Percentiles rank a stretch among this genome's conserved stretches.
These are phyloP conservation scores for Scedosporium apiospermum DNA, from an alignment of 2,329 filamentous ascomycete species.

Conservation along the genomic window DNA sequence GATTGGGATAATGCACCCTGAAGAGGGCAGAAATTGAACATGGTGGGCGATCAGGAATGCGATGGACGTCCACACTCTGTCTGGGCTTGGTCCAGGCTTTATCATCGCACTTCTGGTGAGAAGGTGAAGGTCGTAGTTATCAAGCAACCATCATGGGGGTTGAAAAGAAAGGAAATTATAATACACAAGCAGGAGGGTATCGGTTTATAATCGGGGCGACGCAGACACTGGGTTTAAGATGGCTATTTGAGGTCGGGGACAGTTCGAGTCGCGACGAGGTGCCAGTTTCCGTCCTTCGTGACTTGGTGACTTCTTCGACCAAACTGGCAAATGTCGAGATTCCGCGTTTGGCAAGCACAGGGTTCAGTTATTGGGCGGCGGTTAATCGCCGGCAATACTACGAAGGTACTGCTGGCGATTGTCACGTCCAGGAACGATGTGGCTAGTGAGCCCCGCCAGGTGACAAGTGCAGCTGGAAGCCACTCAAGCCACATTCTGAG, in stretches of 20 bases:
- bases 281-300: too few relatives aligned
- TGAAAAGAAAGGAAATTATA: background rate
- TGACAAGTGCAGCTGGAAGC: background rate
- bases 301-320: too few relatives aligned
- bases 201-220: too few relatives aligned
- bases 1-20: conserved; percentile 85
- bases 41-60: conserved; percentile 28
- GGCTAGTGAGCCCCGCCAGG: background rate
- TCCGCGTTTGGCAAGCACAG: background rate
- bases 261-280: background rate
- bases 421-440: background rate
- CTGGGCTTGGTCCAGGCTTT: background rate
- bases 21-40: conserved; percentile 95
- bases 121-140: background rate
- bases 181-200: too few relatives aligned
- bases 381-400: background rate
- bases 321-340: background rate
- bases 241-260: background rate
- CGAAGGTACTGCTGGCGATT: background rate
- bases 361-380: background rate
- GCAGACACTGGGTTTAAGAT: background rate
- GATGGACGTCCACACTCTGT: background rate
- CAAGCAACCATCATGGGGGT: background rate
- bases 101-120: background rate
- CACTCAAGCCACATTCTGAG: background rate